Conservation (phyloP, 2,329 filamentous ascomycete genomes). For the Annulohypoxylon truncatum region DNA sequence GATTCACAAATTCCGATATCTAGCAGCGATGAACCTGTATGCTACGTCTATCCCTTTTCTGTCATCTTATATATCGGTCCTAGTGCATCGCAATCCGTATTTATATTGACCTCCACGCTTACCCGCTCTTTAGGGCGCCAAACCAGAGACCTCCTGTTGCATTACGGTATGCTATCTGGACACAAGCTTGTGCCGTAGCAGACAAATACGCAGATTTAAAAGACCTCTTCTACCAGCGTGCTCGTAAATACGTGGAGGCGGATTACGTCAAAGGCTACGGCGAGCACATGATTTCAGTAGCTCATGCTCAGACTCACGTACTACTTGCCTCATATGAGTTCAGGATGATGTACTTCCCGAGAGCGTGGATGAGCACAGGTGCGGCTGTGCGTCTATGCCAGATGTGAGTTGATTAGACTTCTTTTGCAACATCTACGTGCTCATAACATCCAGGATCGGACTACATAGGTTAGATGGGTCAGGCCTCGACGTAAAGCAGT, state of each 20-base stretch:
- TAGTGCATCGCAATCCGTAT: neutral
- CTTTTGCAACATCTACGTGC: slow-evolving; percentile 55
- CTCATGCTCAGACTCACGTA: slow-evolving; percentile 86
- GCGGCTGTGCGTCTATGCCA: slow-evolving; percentile 82
- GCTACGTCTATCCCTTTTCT: slow-evolving; percentile 42
- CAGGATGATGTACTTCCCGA: slow-evolving; percentile 96
- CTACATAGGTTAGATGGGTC: slow-evolving; percentile 85
- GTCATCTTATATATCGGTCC: neutral
- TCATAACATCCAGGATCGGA: slow-evolving; percentile 80
- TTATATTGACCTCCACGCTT: slow-evolving; percentile 15
- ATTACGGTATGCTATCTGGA: slow-evolving; percentile 95
- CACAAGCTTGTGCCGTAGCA: slow-evolving; percentile 84
- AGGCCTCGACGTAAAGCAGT: slow-evolving; percentile 92
- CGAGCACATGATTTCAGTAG: slow-evolving; percentile 86
- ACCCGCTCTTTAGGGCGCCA: slow-evolving; percentile 66
- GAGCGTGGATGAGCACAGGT: slow-evolving; percentile 94
- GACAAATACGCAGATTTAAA: slow-evolving; percentile 85
- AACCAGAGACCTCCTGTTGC: slow-evolving; percentile 87
- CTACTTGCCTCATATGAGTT: slow-evolving; percentile 89
- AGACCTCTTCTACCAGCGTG: slow-evolving; percentile 88
- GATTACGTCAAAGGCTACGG: slow-evolving; percentile 95
- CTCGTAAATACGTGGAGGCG: slow-evolving; percentile 88
- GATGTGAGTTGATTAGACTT: slow-evolving; percentile 69
- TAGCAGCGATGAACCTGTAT: slow-evolving; percentile 86
- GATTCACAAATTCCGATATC: slow-evolving; percentile 88